These are phyloP conservation scores for Aspergillus viridinutans DNA, from an alignment of 2,329 filamentous ascomycete species.

Conservation along the genomic window DNA sequence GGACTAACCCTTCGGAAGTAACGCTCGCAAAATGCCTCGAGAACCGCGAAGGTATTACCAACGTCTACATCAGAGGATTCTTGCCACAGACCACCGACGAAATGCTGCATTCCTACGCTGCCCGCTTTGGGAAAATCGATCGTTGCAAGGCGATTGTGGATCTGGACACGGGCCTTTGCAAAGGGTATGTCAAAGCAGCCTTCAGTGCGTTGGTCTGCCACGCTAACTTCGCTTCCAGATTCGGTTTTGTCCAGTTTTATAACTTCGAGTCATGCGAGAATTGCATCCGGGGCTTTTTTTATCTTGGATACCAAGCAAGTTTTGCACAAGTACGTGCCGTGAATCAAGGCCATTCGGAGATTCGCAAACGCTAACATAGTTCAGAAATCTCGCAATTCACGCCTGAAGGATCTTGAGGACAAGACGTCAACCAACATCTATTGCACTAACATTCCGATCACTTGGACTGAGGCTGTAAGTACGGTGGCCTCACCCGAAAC, in stretches of 20 bases:
- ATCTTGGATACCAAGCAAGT: constrained; percentile 92
- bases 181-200: constrained; percentile 64
- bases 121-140: constrained; percentile 87
- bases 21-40: constrained; percentile 90
- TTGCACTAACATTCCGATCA: constrained; percentile 92
- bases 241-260: constrained; percentile 95
- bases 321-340: constrained; percentile 78
- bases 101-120: constrained; percentile 74
- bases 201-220: constrained; percentile 19
- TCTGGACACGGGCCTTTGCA: constrained; percentile 86
- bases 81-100: constrained; percentile 94
- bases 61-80: constrained; percentile 96
- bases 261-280: constrained; percentile 85
- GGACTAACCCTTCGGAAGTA: constrained; percentile 76
- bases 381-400: constrained; percentile 95
- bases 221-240: constrained; percentile 52
- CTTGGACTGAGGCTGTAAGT: constrained; percentile 81
- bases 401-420: constrained; percentile 93
- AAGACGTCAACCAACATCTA: constrained; percentile 90
- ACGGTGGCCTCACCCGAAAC: not conserved
- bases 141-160: constrained; percentile 99
- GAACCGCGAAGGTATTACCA: constrained; percentile 91
- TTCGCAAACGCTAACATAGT: constrained; percentile 20
- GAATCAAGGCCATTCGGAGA: not conserved
- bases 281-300: constrained; percentile 93